Base-by-base conservation (phyloP, 2,329 filamentous ascomycete genomes). In the Macroventuria anomochaeta region DNA sequence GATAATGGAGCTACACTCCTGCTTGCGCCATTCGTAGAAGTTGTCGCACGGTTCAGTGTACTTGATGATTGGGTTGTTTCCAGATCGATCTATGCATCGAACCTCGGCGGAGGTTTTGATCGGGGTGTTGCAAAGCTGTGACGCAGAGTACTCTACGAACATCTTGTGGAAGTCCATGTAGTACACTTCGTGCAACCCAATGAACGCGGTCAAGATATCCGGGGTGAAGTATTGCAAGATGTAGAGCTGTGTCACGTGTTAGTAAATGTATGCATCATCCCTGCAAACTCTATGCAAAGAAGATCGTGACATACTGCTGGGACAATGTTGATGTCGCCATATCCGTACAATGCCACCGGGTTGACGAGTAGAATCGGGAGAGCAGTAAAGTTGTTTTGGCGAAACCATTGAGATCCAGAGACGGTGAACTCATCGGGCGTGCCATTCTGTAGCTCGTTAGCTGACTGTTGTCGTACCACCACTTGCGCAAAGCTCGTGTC, bases 81-180 rank as follows among this genome's bases (percentile, higher is more conserved):
- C 68, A 5, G 69, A 70, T 18, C 71, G 69, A 50, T 74, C 70
- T 25, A 75, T 69, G 58, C 69, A 71, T 37, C 67, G 68, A 32
- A 75, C 65, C 46, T 75, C 69, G 23, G 69, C 56, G 34, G 64
- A 67, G 8, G 66, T 67, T 34, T 70, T 61, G 25, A 75, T 74
- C 18, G 64, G 58, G 1, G 63, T 67, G 21, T 71, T 69, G 67
- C 68, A 70, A 2, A 68, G 49, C 42, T 62, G 53, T 21, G 70
- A 70, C 41, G 68, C 67, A 11, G 63, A 47, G 48, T 66, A 75
- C 44, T 74, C 59, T 7, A 67, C 60, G 33, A 67, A 74, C 44
- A 74, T 69, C 50, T 70, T 70, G 55, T 75, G 65, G 47, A 75
- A 75, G 49, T 75, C 72, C 41, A 68, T 71, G 57, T 73, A 73